These are phyloP conservation scores for Hypomontagnella submonticulosa DNA, from an alignment of 495 filamentous ascomycete species.

Conservation along the genomic window DNA sequence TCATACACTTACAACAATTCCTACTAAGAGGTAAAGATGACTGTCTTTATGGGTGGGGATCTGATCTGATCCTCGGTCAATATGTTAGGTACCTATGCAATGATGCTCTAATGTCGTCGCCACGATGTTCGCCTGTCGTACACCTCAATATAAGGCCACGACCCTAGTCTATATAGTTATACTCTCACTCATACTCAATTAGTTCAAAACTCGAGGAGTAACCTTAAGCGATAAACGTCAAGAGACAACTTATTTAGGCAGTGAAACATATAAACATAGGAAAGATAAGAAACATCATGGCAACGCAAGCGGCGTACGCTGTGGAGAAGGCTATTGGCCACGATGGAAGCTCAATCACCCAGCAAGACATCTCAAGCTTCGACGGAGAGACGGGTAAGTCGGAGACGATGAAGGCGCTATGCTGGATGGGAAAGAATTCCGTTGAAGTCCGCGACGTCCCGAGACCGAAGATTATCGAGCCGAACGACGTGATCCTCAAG, in stretches of 20 bases:
- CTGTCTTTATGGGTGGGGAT: background rate
- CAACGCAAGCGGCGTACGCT: slow-evolving; percentile 71
- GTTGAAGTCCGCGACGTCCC: slow-evolving; percentile 70
- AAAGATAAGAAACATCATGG: slow-evolving; percentile 2
- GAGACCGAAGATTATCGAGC: slow-evolving; percentile 77
- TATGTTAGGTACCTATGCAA: slow-evolving; percentile 18
- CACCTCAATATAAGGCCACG: slow-evolving; percentile 15
- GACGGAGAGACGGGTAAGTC: slow-evolving; percentile 53
- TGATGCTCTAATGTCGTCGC: slow-evolving; percentile 37
- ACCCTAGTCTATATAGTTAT: too few species aligned
- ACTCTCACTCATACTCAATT: too few species aligned
- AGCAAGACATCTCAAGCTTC: slow-evolving; percentile 67
- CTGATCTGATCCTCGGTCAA: slow-evolving; percentile 8
- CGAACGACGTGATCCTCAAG: slow-evolving; percentile 81
- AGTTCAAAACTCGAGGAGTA: too few species aligned
- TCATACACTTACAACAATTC: slow-evolving; percentile 31
- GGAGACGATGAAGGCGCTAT: slow-evolving; percentile 77
- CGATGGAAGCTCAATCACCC: slow-evolving; percentile 64
- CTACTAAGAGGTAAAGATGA: slow-evolving; percentile 8
- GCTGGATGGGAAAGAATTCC: slow-evolving; percentile 76
- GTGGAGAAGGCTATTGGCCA: slow-evolving; percentile 76
- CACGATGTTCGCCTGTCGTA: background rate
- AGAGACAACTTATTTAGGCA: too few species aligned
- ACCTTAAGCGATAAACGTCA: too few species aligned
- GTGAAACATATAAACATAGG: too few species aligned